Evolutionary conservation across 495 filamentous ascomycete genomes (phyloP).

Genomic region (Neurospora discreta): DNA sequence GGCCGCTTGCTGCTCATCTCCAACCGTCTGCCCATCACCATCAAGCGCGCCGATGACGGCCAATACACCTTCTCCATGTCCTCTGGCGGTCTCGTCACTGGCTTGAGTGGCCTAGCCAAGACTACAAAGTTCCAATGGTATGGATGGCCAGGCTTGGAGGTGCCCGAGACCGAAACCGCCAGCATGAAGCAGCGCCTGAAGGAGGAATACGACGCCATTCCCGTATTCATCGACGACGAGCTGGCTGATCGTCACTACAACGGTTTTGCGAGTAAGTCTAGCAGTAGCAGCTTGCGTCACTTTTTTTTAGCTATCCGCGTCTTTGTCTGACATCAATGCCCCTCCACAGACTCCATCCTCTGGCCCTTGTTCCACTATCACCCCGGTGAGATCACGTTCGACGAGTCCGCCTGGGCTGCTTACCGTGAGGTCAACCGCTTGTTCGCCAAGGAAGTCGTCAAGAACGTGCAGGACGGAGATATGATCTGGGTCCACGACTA

Average conservation of each 20-base stretch:
- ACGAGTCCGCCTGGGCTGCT: slow-evolving; percentile 76
- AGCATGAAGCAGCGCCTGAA: slow-evolving; percentile 57
- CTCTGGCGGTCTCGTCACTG: slow-evolving; percentile 86
- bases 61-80: slow-evolving; percentile 86
- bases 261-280: slow-evolving; percentile 64
- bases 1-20: slow-evolving; percentile 71
- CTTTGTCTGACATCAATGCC: not conserved
- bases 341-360: slow-evolving; percentile 67
- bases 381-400: slow-evolving; percentile 82
- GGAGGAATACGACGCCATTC: slow-evolving; percentile 61
- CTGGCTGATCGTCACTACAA: slow-evolving; percentile 77
- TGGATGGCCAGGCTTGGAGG: slow-evolving; percentile 87
- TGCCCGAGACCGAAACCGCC: slow-evolving; percentile 57
- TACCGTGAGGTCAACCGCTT: slow-evolving; percentile 77
- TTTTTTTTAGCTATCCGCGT: not conserved
- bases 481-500: slow-evolving; percentile 96
- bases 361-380: slow-evolving; percentile 98
- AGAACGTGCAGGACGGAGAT: slow-evolving; percentile 64
- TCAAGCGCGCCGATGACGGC: slow-evolving; percentile 75
- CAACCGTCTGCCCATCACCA: slow-evolving; percentile 88
- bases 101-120: slow-evolving; percentile 79
- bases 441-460: slow-evolving; percentile 69
- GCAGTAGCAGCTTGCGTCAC: not conserved
- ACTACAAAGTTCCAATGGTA: slow-evolving; percentile 94
- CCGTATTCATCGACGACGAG: slow-evolving; percentile 69